These are phyloP conservation scores for Pseudopithomyces chartarum DNA, from an alignment of 2,329 filamentous ascomycete genomes.

Conservation along the genomic window DNA sequence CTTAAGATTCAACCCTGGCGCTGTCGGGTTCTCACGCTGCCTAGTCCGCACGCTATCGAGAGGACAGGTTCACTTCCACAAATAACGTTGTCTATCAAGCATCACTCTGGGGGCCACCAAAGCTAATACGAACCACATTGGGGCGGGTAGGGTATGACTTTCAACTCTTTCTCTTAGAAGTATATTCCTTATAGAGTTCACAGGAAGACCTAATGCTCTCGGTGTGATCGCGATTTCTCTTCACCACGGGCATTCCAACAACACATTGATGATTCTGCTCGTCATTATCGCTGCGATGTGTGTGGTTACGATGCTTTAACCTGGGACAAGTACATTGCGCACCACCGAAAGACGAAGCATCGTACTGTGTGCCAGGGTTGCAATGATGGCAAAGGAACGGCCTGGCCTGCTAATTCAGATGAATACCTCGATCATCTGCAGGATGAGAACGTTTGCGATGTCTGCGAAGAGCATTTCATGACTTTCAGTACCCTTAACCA, in stretches of 20 bases:
- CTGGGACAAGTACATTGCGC: constrained; percentile 15
- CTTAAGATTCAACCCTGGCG: too few species aligned
- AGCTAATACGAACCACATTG: too few species aligned
- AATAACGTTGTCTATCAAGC: too few species aligned
- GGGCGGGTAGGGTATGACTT: too few species aligned
- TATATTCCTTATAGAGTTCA: neutral
- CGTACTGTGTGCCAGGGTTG: constrained; percentile 16
- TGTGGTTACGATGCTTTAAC: constrained; percentile 14
- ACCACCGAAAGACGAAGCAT: constrained; percentile 14
- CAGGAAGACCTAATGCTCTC: constrained; percentile 1
- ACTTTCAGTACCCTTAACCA: constrained; percentile 14
- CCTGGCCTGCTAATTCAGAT: constrained; percentile 8
- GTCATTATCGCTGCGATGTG: constrained; percentile 14
- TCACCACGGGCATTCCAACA: constrained; percentile 5
- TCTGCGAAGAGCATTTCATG: constrained; percentile 16
- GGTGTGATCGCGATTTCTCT: neutral
- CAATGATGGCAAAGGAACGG: constrained; percentile 15
- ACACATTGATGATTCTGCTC: constrained; percentile 13
- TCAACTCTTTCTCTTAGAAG: too few species aligned
- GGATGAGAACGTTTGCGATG: constrained; percentile 17
- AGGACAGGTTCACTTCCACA: too few species aligned
- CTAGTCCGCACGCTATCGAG: too few species aligned
- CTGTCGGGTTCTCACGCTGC: too few species aligned
- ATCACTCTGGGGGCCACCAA: too few species aligned
- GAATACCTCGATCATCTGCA: constrained; percentile 15